Evolutionary conservation across 192 early-diverging fungal species (phyloP), one percentile per base, ranked within the genome.

Genomic region (Umbelopsis isabellina): DNA sequence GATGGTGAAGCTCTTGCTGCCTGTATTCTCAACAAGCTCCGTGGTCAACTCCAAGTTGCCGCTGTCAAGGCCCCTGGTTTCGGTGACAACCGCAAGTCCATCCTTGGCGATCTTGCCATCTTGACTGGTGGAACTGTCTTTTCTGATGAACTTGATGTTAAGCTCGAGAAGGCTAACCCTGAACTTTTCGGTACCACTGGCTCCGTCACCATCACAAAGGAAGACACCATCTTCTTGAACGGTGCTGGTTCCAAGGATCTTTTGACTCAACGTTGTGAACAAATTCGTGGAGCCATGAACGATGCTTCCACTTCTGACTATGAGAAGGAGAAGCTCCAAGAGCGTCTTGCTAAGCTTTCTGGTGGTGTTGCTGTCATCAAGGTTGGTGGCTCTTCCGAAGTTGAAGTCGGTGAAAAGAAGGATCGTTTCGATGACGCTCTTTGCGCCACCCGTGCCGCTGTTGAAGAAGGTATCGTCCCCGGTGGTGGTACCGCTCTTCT

Each of bases 391-490:
- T 77, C 92, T 37, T 97, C 95, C 25, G 98, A 99, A 84, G 94
- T 99, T 66, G 98, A 99, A 85, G 98, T 99, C 33, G 96, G 97
- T 65, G 98, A 99, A 84, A 99, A 99, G 94, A 99, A 99, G 90
- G 98, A 99, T 87, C 88, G 98, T 50, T 96, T 98, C 75, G 96
- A 95, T 72, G 98, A 99, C 82, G 95, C 98, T 23, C 84, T 99
- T 70, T 95, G 96, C 77, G 98, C 98, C 50, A 99, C 97, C 23
- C 95, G 97, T 72, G 97, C 97, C 46, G 98, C 98, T 61, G 97
- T 99, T 70, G 96, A 98, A 85, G 96, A 97, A 84, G 98, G 98
- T 75, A 98, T 98, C 76, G 91, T 99, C 37, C 98, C 98, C 12
- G 98, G 98, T 67, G 98, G 98, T 79, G 98, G 98, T 69, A 92